phyloP scores from a whole-genome alignment of 2,329 filamentous ascomycete genomes.

The Talaromyces sp. region DNA sequence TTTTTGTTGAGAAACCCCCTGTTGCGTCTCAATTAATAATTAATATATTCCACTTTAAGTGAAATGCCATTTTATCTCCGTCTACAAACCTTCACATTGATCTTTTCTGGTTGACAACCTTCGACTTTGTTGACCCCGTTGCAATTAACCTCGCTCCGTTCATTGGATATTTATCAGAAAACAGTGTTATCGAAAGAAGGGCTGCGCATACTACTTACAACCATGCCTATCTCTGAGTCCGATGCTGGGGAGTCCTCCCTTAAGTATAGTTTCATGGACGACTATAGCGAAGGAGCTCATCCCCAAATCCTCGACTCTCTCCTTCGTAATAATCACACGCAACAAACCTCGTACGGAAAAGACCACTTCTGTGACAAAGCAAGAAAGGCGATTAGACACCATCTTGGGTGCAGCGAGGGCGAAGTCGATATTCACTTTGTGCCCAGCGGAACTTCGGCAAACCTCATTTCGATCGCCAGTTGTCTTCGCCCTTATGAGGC shows the following conservation, averaged over 20 bases:
- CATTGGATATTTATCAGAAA: neutral
- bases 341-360: conserved; percentile 45
- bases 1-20: neutral
- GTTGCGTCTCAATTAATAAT: neutral
- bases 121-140: neutral
- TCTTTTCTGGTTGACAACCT: neutral
- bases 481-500: conserved; percentile 49
- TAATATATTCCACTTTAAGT: neutral
- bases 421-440: conserved; percentile 48
- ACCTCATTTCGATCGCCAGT: conserved; percentile 49
- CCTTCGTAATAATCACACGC: conserved; percentile 39
- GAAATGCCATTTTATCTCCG: neutral
- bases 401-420: conserved; percentile 26
- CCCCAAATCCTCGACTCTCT: conserved; percentile 46
- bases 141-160: neutral
- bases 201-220: neutral
- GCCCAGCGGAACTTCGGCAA: conserved; percentile 49
- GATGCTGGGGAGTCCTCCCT: neutral
- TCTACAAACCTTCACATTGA: neutral
- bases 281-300: conserved; percentile 51
- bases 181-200: neutral
- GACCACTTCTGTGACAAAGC: conserved; percentile 43
- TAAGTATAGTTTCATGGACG: conserved; percentile 46
- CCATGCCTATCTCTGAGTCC: neutral
- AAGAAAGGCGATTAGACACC: conserved; percentile 35